A percentile compares a stretch with the other conserved stretches of the same genome.
These are phyloP conservation scores for Salix arbutifolia DNA, from an alignment of 345 rosid genomes.

Conservation along the genomic window DNA sequence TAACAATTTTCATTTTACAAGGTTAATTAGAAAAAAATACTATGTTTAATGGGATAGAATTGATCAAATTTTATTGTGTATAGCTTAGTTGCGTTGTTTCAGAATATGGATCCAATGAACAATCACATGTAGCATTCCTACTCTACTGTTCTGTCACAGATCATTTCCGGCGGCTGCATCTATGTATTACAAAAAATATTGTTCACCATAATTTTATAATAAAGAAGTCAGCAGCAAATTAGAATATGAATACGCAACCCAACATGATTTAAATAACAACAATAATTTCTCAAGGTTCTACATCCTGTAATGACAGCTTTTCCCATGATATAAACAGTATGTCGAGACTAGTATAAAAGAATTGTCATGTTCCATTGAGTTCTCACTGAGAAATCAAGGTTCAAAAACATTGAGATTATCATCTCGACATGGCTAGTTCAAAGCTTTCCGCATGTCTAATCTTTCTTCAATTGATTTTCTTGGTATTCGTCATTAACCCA, in stretches of 20 bases:
- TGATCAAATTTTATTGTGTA: neutral
- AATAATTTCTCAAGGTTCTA: neutral
- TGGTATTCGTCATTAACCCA: slow-evolving; percentile 20
- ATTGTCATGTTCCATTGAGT: neutral
- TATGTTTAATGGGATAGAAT: no score
- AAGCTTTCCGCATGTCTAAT: slow-evolving; percentile 22
- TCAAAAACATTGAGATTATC: neutral
- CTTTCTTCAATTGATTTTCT: slow-evolving; percentile 19
- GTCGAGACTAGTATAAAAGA: slow-evolving; percentile 9
- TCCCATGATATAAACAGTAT: neutral
- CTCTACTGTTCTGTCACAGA: neutral
- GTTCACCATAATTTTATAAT: neutral
- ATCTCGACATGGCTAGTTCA: slow-evolving; percentile 25
- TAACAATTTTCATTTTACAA: no score
- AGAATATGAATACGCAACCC: neutral
- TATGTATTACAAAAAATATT: neutral
- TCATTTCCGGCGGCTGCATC: neutral
- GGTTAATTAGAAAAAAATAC: no score
- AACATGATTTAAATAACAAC: neutral
- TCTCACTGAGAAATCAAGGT: neutral
- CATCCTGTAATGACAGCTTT: slow-evolving; percentile 1
- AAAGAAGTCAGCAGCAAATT: neutral
- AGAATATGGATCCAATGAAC: neutral
- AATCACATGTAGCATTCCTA: neutral
- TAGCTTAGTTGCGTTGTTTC: no score